These are phyloP conservation scores for Xenosphaeropsis pyriputrescens DNA, from an alignment of 2,329 filamentous ascomycete genomes.

Conservation along the genomic window DNA sequence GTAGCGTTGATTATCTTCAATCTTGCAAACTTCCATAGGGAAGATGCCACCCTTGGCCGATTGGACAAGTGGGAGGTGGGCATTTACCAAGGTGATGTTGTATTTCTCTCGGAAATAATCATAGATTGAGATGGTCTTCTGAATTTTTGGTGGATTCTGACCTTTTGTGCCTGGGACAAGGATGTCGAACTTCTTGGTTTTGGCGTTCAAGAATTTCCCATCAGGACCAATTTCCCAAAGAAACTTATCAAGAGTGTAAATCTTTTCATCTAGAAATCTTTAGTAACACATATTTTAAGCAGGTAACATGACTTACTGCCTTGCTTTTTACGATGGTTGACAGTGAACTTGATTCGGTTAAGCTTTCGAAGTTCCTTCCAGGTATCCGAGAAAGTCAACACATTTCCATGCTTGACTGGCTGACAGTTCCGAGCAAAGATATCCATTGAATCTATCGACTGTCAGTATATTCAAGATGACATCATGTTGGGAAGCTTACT, in stretches of 20 bases:
- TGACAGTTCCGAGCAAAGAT: constrained; percentile 1
- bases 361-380: constrained; percentile 41
- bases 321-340: constrained; percentile 35
- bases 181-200: no score
- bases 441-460: no score
- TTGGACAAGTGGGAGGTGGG: constrained; percentile 39
- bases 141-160: constrained; percentile 25
- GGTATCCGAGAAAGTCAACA: constrained; percentile 25
- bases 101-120: constrained; percentile 45
- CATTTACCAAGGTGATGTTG: constrained; percentile 28
- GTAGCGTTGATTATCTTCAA: constrained; percentile 42
- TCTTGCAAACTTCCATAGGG: constrained; percentile 44
- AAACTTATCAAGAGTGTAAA: constrained; percentile 30
- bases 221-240: no score
- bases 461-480: no score
- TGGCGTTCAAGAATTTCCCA: no score
- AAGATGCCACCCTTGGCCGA: constrained; percentile 38
- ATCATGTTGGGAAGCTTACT: constrained; percentile 16
- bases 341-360: constrained; percentile 37
- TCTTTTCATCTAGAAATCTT: constrained; percentile 21
- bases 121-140: constrained; percentile 22
- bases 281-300: no score
- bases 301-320: constrained; percentile 10
- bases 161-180: no score
- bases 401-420: constrained; percentile 3